Base-by-base conservation (phyloP, 495 filamentous ascomycete species). In the Usnea hakonensis region DNA sequence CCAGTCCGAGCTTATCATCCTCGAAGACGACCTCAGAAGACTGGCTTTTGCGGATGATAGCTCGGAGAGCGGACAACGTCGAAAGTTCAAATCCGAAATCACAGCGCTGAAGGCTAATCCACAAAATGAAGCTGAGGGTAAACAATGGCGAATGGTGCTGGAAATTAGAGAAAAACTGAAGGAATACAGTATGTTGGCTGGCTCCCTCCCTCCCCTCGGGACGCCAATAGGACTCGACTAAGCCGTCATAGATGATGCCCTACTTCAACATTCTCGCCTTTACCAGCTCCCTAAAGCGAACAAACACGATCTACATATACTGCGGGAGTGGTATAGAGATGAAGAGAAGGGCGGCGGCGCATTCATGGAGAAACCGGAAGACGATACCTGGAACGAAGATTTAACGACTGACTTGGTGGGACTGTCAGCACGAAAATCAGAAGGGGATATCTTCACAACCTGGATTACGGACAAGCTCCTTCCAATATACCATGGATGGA, bases 111-210 rank as follows among this genome's bases (percentile, higher is more conserved):
- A 58, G 40, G 40, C 37, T 58, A 40, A 38, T 35, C 40, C 57
- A 33, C 40, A 28, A 6, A 28, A 58, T 58, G 57, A 28, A 13
- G 17, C 71, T 40, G 57, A 73, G 23, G 61, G 61, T 13, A 56
- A 26, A 26, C 67, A 73, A 57, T 71, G 66, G 72, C 21, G 61
- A 30, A 73, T 69, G 53, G 43, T 72, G 14, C 55, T 70, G 32
- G 67, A 72, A 36, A 64, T 74, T 21, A 58, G 72, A 33, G 57
- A 36, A 26, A 59, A 58, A 23, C 23, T 63, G 38, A 58, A 57
- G 41, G 61, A 63, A n/a, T 63, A 63, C 44, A 63, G 69, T 69
- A 65, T 23, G 63, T 37, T 17, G 23, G 38, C 28, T 2, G 53
- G 30, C 40, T 1, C n/a, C 30, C 11, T 1, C n/a, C 30, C 11